phyloP scores from a whole-genome alignment of 1,284 basidiomycete species.

The Coriolopsis trogii region DNA sequence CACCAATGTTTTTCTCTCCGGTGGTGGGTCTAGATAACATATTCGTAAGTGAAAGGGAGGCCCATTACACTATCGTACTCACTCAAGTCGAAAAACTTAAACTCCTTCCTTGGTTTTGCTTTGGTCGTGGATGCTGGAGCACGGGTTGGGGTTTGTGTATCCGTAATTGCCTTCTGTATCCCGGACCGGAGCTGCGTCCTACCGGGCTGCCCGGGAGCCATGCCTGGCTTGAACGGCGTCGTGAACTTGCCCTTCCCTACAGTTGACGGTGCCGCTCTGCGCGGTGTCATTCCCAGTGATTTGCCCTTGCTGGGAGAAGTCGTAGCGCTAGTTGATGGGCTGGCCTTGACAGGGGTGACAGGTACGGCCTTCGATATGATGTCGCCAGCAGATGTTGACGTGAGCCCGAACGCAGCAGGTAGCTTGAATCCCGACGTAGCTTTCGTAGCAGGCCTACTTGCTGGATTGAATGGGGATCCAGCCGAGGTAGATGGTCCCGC shows the following conservation, averaged over 20 bases:
- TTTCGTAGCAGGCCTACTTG: slow-evolving; percentile 8
- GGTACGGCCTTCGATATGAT: slow-evolving; percentile 12
- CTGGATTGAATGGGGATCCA: slow-evolving; percentile 38
- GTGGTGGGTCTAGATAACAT: slow-evolving; percentile 39
- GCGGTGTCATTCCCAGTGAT: slow-evolving; percentile 39
- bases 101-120: slow-evolving; percentile 25
- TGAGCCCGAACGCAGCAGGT: slow-evolving; percentile 16
- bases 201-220: slow-evolving; percentile 57
- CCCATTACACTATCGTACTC: slow-evolving; percentile 27
- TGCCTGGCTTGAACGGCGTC: slow-evolving; percentile 71
- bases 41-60: background rate
- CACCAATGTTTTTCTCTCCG: slow-evolving; percentile 47
- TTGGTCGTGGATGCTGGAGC: slow-evolving; percentile 1
- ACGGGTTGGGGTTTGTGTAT: slow-evolving; percentile 1
- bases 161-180: slow-evolving; percentile 13
- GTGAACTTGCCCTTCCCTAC: slow-evolving; percentile 48
- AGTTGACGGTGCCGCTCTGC: slow-evolving; percentile 15
- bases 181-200: slow-evolving; percentile 36
- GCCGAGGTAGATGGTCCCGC: slow-evolving; percentile 15
- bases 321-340: slow-evolving; percentile 25
- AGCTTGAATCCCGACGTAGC: slow-evolving; percentile 12
- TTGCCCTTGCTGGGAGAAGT: slow-evolving; percentile 31
- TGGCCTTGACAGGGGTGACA: slow-evolving; percentile 29
- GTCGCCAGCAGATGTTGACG: slow-evolving; percentile 24
- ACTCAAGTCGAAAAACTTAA: slow-evolving; percentile 51